Evolutionary conservation across 768 basidiomycete genomes (phyloP).

Genomic region (Suillus variegatus): DNA sequence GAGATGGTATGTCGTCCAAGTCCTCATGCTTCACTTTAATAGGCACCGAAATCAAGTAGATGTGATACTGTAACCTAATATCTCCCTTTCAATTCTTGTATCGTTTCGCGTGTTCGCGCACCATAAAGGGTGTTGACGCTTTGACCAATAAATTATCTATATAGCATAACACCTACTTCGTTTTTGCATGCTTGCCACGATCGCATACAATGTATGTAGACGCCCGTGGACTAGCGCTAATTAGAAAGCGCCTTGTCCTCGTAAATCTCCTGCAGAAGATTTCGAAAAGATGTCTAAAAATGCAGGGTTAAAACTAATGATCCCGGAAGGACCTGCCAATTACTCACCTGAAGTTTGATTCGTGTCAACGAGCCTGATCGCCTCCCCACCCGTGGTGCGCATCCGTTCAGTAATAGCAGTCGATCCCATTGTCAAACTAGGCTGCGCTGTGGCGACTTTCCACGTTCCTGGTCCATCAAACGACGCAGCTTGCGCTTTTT

Average conservation of each 20-base stretch:
- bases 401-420: background rate
- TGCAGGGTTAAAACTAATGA: background rate
- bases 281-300: background rate
- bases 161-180: background rate
- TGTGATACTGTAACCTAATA: background rate
- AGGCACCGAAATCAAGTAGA: background rate
- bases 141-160: background rate
- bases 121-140: background rate
- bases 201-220: background rate
- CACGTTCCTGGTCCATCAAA: constrained; percentile 3
- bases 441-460: background rate
- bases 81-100: background rate
- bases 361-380: background rate
- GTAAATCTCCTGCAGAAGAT: background rate
- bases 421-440: background rate
- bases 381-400: background rate
- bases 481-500: background rate
- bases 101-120: background rate
- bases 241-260: background rate
- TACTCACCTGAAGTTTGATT: background rate
- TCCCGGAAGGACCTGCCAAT: background rate
- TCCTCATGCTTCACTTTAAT: background rate
- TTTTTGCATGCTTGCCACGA: background rate
- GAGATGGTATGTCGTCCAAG: background rate
- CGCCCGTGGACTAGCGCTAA: background rate